Base-by-base conservation (phyloP, 257 asterid species). In the Anisodus acutangulus region DNA sequence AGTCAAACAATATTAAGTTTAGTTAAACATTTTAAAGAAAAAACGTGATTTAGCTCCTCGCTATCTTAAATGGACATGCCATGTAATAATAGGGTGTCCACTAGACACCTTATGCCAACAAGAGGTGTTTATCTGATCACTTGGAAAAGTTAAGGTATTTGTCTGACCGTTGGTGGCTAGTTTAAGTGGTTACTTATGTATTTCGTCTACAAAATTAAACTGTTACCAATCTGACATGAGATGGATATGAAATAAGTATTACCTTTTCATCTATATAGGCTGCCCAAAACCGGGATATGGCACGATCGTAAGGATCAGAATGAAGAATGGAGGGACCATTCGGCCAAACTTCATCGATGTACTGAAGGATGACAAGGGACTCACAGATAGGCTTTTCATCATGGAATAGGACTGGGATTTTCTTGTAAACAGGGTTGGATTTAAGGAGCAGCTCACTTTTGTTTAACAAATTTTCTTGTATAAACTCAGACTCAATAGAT, bases 391-490 rank as follows among this genome's bases (percentile, higher is more conserved):
- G 83, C 69, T 68, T 78, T 51, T 84, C 86, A 3, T 58, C 80
- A 66, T 88, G 90, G 78, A 90, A 76, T 1, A 90, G 85, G 37
- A 90, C 91, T 0, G 91, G 92, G 54, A 90, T 69, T 45, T 86
- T 85, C 85, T 85, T 74, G 70, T 86, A 72, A 64, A 88, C 71
- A 11, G 91, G 92, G 47, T 90, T 90, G 22, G 86, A 82, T 87
- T 87, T 84, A 9, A 87, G 85, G 5, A 90, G 88, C 8, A 90
- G 62, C 49, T 90, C 89, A 57, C 91, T 90, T 78, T 90, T 88
- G 26, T 82, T 45, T 0, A 54, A 11, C 26, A 83, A 9, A 9
- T 26, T 19, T 10, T 83, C 88, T 47, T 53, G 66, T 57, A 88
- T 17, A 58, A 79, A 81, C 59, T 81, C 90, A 67, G 66, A 83